These are phyloP conservation scores for Corylus americana DNA, from an alignment of 306 rosid genomes.

Conservation along the genomic window DNA sequence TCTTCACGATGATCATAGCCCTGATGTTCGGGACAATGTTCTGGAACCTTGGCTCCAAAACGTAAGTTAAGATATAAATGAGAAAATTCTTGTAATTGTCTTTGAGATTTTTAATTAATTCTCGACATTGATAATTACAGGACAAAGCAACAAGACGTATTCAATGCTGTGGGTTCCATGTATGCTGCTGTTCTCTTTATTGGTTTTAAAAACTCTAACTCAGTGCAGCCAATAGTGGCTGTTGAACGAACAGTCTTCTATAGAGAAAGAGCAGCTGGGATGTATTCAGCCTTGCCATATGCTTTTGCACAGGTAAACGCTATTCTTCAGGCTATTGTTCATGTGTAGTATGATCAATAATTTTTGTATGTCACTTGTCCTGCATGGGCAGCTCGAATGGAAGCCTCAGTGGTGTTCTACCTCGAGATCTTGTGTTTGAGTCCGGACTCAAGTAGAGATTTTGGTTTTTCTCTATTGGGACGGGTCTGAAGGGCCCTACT, in stretches of 20 bases:
- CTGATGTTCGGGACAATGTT: constrained; percentile 56
- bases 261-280: constrained; percentile 64
- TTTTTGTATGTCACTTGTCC: too few relatives aligned
- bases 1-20: constrained; percentile 42
- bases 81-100: not conserved
- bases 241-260: constrained; percentile 62
- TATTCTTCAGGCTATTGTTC: too few relatives aligned
- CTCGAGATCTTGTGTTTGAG: too few relatives aligned
- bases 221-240: constrained; percentile 57
- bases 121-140: constrained; percentile 5
- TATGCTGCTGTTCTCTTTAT: constrained; percentile 51
- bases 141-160: constrained; percentile 34
- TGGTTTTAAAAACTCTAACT: constrained; percentile 49
- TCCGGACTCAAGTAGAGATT: too few relatives aligned
- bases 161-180: constrained; percentile 59
- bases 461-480: too few relatives aligned
- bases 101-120: not conserved
- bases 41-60: constrained; percentile 60
- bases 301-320: constrained; percentile 50
- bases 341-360: too few relatives aligned
- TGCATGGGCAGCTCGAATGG: too few relatives aligned
- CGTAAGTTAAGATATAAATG: constrained; percentile 31
- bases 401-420: too few relatives aligned
- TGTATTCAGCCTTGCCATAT: constrained; percentile 66
- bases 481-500: too few relatives aligned